A percentile compares a stretch with the other conserved stretches of the same genome.
Conservation (phyloP, 108 stramenopile species). For the Cyclotella choctawhatcheeana region DNA sequence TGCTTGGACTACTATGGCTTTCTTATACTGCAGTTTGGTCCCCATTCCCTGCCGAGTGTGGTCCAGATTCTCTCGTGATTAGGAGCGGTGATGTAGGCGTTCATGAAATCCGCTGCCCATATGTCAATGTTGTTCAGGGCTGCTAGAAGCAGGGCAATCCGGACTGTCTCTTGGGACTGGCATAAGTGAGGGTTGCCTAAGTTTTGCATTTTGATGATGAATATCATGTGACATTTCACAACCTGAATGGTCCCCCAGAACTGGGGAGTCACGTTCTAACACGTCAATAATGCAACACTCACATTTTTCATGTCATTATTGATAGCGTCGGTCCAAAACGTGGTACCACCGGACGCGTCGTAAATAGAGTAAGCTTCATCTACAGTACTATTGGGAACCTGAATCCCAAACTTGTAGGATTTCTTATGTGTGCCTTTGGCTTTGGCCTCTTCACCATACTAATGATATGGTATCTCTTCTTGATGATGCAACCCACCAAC, state of each 20-base stretch:
- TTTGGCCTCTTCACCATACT: slow-evolving; percentile 6
- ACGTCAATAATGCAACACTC: slow-evolving; percentile 38
- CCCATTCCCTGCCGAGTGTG: slow-evolving; percentile 31
- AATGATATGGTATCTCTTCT: slow-evolving; percentile 14
- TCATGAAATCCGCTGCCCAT: slow-evolving; percentile 43
- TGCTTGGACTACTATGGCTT: slow-evolving; percentile 15
- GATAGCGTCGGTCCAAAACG: slow-evolving; percentile 49
- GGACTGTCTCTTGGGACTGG: slow-evolving; percentile 53
- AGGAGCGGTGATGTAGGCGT: slow-evolving; percentile 50
- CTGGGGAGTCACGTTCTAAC: too few relatives aligned
- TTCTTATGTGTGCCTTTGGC: slow-evolving; percentile 17
- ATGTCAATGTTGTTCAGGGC: slow-evolving; percentile 44
- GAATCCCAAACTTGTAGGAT: slow-evolving; percentile 46
- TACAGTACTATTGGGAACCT: slow-evolving; percentile 38
- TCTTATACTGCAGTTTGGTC: slow-evolving; percentile 12
- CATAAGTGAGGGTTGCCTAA: slow-evolving; percentile 39
- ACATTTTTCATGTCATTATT: slow-evolving; percentile 45
- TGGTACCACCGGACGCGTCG: slow-evolving; percentile 28
- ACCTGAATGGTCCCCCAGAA: background rate
- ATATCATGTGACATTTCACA: background rate
- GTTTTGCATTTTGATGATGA: slow-evolving; percentile 15
- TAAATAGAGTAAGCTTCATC: slow-evolving; percentile 29
- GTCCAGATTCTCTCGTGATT: slow-evolving; percentile 30
- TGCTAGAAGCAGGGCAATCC: slow-evolving; percentile 51
- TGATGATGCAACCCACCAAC: slow-evolving; percentile 17